These are phyloP conservation scores for Monosporascus sp. DNA, from an alignment of 2,329 filamentous ascomycete species.

Conservation along the genomic window DNA sequence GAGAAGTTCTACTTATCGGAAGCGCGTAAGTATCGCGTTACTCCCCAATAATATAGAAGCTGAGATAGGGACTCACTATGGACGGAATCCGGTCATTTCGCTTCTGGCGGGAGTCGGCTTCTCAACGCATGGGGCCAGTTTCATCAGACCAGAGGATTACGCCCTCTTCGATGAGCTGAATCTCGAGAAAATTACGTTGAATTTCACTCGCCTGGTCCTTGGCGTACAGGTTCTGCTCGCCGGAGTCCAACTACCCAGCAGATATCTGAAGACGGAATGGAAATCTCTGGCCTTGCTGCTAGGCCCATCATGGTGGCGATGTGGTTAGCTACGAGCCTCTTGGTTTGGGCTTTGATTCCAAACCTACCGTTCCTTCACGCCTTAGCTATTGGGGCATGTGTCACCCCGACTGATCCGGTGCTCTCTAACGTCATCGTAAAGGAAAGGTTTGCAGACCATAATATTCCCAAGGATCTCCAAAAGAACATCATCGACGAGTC, in stretches of 20 bases:
- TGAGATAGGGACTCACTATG: no score
- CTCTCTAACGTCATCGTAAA: slow-evolving; percentile 88
- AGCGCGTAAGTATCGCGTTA: slow-evolving; percentile 56
- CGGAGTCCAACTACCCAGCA: slow-evolving; percentile 79
- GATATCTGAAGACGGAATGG: slow-evolving; percentile 76
- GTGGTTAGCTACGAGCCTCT: slow-evolving; percentile 77
- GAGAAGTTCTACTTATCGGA: slow-evolving; percentile 89
- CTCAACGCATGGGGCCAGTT: slow-evolving; percentile 70
- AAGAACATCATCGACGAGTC: slow-evolving; percentile 77
- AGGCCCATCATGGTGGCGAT: slow-evolving; percentile 77
- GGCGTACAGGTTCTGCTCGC: slow-evolving; percentile 87
- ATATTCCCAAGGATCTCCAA: slow-evolving; percentile 76
- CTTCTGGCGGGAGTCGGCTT: slow-evolving; percentile 73
- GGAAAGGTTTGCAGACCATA: slow-evolving; percentile 87
- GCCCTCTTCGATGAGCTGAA: slow-evolving; percentile 48
- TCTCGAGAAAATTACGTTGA: slow-evolving; percentile 69
- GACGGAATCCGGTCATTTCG: slow-evolving; percentile 62
- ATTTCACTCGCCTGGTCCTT: slow-evolving; percentile 80
- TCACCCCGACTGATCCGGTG: slow-evolving; percentile 89
- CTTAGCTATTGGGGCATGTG: slow-evolving; percentile 73
- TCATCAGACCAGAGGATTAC: slow-evolving; percentile 72
- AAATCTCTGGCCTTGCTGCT: slow-evolving; percentile 67
- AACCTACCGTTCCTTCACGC: slow-evolving; percentile 70
- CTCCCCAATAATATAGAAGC: background rate
- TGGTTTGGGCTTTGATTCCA: slow-evolving; percentile 73